These are phyloP conservation scores for Alternaria panax DNA, from an alignment of 2,329 filamentous ascomycete species.

Conservation along the genomic window DNA sequence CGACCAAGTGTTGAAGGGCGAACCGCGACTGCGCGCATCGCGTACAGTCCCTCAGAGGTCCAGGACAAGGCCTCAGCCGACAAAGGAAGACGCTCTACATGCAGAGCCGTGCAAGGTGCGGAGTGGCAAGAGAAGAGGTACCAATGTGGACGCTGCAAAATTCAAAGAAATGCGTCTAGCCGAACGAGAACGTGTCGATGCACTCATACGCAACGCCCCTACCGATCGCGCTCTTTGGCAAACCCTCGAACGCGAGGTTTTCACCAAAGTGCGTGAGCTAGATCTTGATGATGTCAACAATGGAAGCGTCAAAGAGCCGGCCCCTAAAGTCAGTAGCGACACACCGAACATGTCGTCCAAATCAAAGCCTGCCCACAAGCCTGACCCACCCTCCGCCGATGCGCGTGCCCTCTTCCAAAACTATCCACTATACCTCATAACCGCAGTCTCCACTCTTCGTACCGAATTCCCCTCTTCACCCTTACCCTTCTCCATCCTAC, in stretches of 20 bases:
- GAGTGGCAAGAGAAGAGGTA: conserved; percentile 13
- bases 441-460: conserved; percentile 65
- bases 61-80: neutral
- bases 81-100: conserved; percentile 3
- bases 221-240: conserved; percentile 73
- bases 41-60: conserved; percentile 8
- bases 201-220: conserved; percentile 61
- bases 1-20: conserved; percentile 34
- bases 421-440: conserved; percentile 68
- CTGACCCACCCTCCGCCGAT: conserved; percentile 27
- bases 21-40: conserved; percentile 8
- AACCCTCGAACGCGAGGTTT: conserved; percentile 71
- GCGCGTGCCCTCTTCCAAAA: conserved; percentile 69
- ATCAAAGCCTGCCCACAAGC: conserved; percentile 2
- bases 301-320: conserved; percentile 7
- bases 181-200: conserved; percentile 63
- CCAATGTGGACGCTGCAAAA: conserved; percentile 16
- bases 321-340: neutral
- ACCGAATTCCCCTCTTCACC: conserved; percentile 67
- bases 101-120: conserved; percentile 9
- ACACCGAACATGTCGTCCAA: neutral
- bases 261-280: conserved; percentile 65
- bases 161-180: conserved; percentile 22
- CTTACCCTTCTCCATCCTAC: conserved; percentile 67
- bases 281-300: conserved; percentile 53